Evolutionary conservation across 805 yeast genomes (phyloP).

Genomic region (Debaryomyces prosopidis): DNA sequence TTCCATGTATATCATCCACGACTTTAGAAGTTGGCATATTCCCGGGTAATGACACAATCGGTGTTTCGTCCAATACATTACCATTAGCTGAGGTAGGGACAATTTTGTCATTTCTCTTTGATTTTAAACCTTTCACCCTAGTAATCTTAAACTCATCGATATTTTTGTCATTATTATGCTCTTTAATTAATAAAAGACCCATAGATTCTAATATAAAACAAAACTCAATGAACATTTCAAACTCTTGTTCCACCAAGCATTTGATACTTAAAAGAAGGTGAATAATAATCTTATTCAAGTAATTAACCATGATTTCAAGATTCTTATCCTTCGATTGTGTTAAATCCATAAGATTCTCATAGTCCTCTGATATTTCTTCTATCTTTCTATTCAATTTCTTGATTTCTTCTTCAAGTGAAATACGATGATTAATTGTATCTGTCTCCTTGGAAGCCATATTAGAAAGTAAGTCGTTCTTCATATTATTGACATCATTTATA

Average conservation of each 20-base stretch:
- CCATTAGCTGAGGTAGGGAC: background rate
- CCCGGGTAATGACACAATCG: background rate
- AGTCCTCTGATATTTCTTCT: slow-evolving; percentile 46
- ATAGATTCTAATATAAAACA: slow-evolving; percentile 69
- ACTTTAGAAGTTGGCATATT: slow-evolving; percentile 40
- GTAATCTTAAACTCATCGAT: slow-evolving; percentile 49
- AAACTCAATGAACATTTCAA: slow-evolving; percentile 39
- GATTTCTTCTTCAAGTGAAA: slow-evolving; percentile 49
- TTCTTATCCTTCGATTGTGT: slow-evolving; percentile 25
- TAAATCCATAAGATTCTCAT: slow-evolving; percentile 44
- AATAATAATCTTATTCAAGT: slow-evolving; percentile 21
- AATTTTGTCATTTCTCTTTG: slow-evolving; percentile 27
- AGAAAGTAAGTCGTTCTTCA: slow-evolving; percentile 65
- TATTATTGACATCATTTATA: slow-evolving; percentile 22
- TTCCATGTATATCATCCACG: slow-evolving; percentile 37
- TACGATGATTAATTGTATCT: slow-evolving; percentile 57
- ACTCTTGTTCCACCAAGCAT: slow-evolving; percentile 16
- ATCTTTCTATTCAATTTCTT: slow-evolving; percentile 43
- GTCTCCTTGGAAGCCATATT: slow-evolving; percentile 66
- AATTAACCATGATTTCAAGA: slow-evolving; percentile 28
- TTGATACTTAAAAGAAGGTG: slow-evolving; percentile 14
- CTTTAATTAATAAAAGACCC: slow-evolving; percentile 66
- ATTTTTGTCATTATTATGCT: slow-evolving; percentile 18
- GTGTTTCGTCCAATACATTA: background rate
- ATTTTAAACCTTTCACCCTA: slow-evolving; percentile 77